phyloP scores from a whole-genome alignment of 306 rosid species.

The Potentilla sterilis region DNA sequence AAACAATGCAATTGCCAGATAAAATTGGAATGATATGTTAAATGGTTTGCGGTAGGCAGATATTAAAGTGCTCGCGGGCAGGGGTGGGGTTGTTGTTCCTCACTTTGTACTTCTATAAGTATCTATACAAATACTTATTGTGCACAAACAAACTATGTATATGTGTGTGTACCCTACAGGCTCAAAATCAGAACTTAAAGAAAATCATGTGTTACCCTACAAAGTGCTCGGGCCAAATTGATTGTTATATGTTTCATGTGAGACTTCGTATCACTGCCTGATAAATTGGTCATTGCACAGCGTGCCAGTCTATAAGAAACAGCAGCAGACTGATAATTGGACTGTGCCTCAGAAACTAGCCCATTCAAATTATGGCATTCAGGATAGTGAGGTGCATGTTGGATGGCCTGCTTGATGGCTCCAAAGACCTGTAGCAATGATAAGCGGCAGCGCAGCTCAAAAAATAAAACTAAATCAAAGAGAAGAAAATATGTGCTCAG shows the following conservation, averaged over 20 bases:
- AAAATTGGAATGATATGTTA: not conserved
- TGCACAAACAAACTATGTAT: too few relatives aligned
- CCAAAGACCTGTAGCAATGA: slow-evolving; percentile 62
- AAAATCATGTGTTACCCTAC: slow-evolving; percentile 44
- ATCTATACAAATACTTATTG: too few relatives aligned
- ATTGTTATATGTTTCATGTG: slow-evolving; percentile 57
- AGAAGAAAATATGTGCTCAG: slow-evolving; percentile 17
- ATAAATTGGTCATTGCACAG: slow-evolving; percentile 39
- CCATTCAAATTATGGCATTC: slow-evolving; percentile 88
- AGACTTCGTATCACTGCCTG: slow-evolving; percentile 44
- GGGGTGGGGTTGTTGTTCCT: too few relatives aligned
- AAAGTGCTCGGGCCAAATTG: slow-evolving; percentile 81
- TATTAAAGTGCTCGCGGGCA: too few relatives aligned
- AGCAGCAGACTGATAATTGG: slow-evolving; percentile 72
- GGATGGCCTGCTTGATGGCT: slow-evolving; percentile 90
- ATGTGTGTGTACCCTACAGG: not conserved
- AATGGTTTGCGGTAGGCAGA: not conserved
- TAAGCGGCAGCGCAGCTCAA: slow-evolving; percentile 14
- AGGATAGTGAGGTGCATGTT: slow-evolving; percentile 78
- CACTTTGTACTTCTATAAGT: too few relatives aligned
- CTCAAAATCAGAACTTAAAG: slow-evolving; percentile 16
- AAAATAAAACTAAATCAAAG: not conserved
- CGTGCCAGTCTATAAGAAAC: slow-evolving; percentile 70
- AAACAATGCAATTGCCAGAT: not conserved
- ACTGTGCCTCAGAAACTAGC: slow-evolving; percentile 75